Evolutionary conservation across 805 yeast species (phyloP).

Genomic region (Sugiyamaella floridensis): DNA sequence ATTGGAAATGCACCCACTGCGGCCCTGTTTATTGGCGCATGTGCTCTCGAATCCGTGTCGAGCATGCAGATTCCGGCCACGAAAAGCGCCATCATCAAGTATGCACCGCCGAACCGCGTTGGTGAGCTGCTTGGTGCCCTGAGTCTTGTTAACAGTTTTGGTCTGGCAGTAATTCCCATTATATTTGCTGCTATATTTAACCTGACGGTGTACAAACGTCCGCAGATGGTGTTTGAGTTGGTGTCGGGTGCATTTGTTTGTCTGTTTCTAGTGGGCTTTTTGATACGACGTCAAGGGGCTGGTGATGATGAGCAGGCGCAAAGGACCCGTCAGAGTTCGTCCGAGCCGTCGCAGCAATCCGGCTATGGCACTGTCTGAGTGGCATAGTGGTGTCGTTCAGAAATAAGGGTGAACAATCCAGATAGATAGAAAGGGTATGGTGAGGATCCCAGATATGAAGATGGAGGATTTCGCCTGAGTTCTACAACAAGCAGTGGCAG

Average conservation of each 20-base stretch:
- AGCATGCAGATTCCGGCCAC: slow-evolving; percentile 20
- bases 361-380: too few relatives aligned
- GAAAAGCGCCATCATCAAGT: slow-evolving; percentile 22
- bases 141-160: slow-evolving; percentile 17
- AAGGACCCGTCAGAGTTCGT: not conserved
- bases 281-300: not conserved
- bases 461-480: too few relatives aligned
- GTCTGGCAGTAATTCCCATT: slow-evolving; percentile 17
- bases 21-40: slow-evolving; percentile 6
- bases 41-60: slow-evolving; percentile 18
- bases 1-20: slow-evolving; percentile 21
- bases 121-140: slow-evolving; percentile 25
- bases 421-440: too few relatives aligned
- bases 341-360: not conserved
- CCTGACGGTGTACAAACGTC: slow-evolving; percentile 16
- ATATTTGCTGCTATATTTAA: slow-evolving; percentile 14
- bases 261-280: slow-evolving; percentile 4
- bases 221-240: slow-evolving; percentile 18
- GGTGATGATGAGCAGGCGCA: not conserved
- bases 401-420: too few relatives aligned
- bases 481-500: too few relatives aligned
- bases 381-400: too few relatives aligned
- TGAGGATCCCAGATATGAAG: too few relatives aligned
- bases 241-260: slow-evolving; percentile 11
- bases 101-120: slow-evolving; percentile 17